Evolutionary conservation across 495 filamentous ascomycete genomes (phyloP).

Genomic region (Schizothecium vesticola): DNA sequence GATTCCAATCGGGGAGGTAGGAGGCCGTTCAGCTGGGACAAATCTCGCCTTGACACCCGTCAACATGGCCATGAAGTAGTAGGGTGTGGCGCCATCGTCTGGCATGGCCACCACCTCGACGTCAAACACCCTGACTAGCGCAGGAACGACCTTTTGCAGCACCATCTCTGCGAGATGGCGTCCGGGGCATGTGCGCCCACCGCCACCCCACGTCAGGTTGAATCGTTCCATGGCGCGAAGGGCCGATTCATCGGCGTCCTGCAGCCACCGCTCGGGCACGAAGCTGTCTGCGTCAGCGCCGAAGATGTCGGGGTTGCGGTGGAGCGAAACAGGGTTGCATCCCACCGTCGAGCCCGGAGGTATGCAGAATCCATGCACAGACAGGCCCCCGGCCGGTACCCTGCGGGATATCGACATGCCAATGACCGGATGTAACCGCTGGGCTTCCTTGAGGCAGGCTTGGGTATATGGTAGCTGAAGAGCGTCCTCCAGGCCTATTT

Average conservation of each 20-base stretch:
- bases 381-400: conserved; percentile 46
- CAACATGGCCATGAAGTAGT: conserved; percentile 38
- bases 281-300: conserved; percentile 44
- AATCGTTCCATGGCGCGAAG: conserved; percentile 38
- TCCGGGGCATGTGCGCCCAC: conserved; percentile 62
- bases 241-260: conserved; percentile 14
- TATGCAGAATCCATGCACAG: conserved; percentile 46
- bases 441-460: conserved; percentile 58
- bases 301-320: conserved; percentile 50
- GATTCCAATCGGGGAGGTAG: not conserved
- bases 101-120: conserved; percentile 26
- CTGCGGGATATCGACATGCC: conserved; percentile 53
- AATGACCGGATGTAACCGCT: conserved; percentile 55
- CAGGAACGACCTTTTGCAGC: conserved; percentile 58
- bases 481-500: not conserved
- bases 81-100: conserved; percentile 16
- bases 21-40: conserved; percentile 1
- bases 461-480: conserved; percentile 46
- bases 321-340: conserved; percentile 55
- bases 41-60: conserved; percentile 33
- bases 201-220: conserved; percentile 57
- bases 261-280: conserved; percentile 53
- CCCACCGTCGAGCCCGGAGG: conserved; percentile 53
- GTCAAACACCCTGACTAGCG: conserved; percentile 56
- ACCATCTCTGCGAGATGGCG: conserved; percentile 60